Evolutionary conservation across 2,329 filamentous ascomycete species (phyloP), one percentile per base, ranked within the genome.

Genomic region (Trichophyton simii): DNA sequence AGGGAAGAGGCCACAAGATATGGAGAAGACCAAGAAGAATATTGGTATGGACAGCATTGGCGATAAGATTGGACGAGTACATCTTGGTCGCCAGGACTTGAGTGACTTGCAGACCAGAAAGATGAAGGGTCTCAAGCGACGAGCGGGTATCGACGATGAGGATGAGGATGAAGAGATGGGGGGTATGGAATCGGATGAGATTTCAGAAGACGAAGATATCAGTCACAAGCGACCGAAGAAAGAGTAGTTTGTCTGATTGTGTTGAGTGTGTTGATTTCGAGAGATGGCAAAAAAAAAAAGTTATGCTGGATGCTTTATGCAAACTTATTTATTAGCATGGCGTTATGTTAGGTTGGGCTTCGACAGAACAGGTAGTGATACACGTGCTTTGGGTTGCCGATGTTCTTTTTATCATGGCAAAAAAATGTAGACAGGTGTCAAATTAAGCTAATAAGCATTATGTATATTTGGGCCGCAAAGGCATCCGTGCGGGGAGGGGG

Each of bases 91-190:
- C 78, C 91, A 96, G 77, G 91, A 99, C 77, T 82, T 99, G 63
- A 81, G 80, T 71, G 83, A 87, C 68, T 76, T 99, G 75, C 94
- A 99, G 80, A 95, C 91, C 60, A 86, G 94, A 72, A 99, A 99
- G 84, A 97, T 99, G 91, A 99, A 99, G 85, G 94, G 91, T 67
- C 76, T 99, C 67, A 99, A 97, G 83, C 82, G 94, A 66, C 85
- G 82, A 66, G 83, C 89, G 60, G 85, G 85, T 65, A 76, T 83
- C 25, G 80, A 81, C 58, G 81, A 80, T 48, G 79, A 78, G 28
- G 83, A 82, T 59, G 79, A 77, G 3, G 78, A 69, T 15, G 79
- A 78, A 25, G 83, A 82, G 60, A 79, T 77, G 3, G 78, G 69
- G 13, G 77, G 78, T 62, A 78, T 78, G 67, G 76, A 79, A 62